Conservation (phyloP, 257 asterid species). For the Nicotiana obtusifolia region DNA sequence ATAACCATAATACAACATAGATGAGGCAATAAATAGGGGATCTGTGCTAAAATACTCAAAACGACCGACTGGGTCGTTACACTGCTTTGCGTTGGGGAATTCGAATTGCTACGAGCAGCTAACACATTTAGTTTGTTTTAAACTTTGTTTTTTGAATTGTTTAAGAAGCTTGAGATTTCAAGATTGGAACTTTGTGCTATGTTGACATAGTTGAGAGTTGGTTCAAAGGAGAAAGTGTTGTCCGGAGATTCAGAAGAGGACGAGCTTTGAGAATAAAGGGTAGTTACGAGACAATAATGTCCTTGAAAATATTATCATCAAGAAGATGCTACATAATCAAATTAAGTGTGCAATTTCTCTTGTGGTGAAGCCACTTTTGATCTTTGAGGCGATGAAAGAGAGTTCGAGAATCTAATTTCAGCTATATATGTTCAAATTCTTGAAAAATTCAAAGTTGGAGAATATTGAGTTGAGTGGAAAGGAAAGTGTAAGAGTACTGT, state of each 20-base stretch:
- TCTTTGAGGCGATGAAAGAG: background rate
- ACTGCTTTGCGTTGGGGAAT: no score
- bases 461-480: constrained; percentile 33
- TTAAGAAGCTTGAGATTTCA: constrained; percentile 9
- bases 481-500: constrained; percentile 19
- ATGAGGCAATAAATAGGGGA: no score
- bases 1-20: no score
- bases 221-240: background rate
- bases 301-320: constrained; percentile 50
- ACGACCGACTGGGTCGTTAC: no score
- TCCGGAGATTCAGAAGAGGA: constrained; percentile 28
- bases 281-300: background rate
- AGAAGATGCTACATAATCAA: constrained; percentile 68
- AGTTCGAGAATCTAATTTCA: background rate
- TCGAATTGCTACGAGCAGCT: background rate
- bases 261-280: constrained; percentile 31
- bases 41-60: no score
- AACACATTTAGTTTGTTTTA: constrained; percentile 23
- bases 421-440: background rate
- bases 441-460: background rate
- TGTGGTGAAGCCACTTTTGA: constrained; percentile 39
- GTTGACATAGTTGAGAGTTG: background rate
- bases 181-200: background rate
- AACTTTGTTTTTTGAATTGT: background rate
- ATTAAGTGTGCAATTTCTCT: constrained; percentile 54